A percentile compares a stretch with the other conserved stretches of the same genome.
Conservation (phyloP, 2,329 filamentous ascomycete genomes). For the Phaeosphaeria sp. region DNA sequence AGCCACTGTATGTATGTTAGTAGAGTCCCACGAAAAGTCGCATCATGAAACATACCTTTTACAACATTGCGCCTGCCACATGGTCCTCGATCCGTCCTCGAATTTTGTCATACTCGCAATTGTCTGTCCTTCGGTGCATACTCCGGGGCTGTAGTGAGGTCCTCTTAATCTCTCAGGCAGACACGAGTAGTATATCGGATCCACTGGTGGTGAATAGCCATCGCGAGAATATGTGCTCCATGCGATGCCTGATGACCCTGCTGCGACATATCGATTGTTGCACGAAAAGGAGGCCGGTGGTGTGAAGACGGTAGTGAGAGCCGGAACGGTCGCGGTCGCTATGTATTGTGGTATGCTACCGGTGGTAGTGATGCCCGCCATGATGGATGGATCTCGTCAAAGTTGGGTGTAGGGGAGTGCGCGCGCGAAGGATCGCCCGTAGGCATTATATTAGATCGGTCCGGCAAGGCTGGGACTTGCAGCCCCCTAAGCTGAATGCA, state of each 20-base stretch:
- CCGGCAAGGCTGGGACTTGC: neutral
- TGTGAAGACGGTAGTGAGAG: slow-evolving; percentile 5
- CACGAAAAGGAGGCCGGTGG: slow-evolving; percentile 3
- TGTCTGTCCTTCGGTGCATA: slow-evolving; percentile 9
- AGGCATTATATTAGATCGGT: slow-evolving; percentile 1
- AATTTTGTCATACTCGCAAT: slow-evolving; percentile 9
- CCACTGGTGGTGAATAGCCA: slow-evolving; percentile 4
- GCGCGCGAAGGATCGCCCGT: slow-evolving; percentile 2
- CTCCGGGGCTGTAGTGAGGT: slow-evolving; percentile 8
- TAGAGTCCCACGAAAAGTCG: neutral
- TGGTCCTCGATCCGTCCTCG: slow-evolving; percentile 1
- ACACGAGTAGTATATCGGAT: slow-evolving; percentile 6
- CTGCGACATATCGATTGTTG: slow-evolving; percentile 3
- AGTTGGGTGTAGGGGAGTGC: neutral
- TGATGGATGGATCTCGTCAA: neutral
- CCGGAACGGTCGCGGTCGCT: slow-evolving; percentile 6
- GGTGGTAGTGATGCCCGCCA: slow-evolving; percentile 3
- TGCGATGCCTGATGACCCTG: slow-evolving; percentile 1
- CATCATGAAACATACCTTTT: neutral
- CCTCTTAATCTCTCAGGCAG: slow-evolving; percentile 4
- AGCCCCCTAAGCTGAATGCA: neutral
- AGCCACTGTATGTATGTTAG: slow-evolving; percentile 1
- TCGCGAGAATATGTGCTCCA: slow-evolving; percentile 8
- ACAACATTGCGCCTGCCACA: slow-evolving; percentile 11
- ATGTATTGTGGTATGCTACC: slow-evolving; percentile 6